Conservation (phyloP, 257 asterid genomes). For the Dorcoceras hygrometricum region DNA sequence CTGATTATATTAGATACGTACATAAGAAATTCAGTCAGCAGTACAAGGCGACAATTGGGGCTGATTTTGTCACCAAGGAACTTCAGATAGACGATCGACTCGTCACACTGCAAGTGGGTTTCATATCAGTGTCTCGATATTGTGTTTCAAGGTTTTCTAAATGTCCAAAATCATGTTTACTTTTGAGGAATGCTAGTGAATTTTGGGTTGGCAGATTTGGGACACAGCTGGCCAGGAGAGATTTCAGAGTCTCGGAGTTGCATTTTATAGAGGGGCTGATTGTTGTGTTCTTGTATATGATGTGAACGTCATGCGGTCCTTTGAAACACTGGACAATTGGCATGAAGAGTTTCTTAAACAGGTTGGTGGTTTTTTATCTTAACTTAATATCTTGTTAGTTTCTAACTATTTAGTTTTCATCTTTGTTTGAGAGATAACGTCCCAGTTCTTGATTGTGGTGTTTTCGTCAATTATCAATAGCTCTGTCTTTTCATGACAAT, state of each 20-base stretch:
- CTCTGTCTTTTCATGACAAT: not conserved
- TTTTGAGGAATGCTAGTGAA: constrained; percentile 13
- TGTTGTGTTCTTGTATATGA: constrained; percentile 93
- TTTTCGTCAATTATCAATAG: not conserved
- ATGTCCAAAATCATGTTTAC: not conserved
- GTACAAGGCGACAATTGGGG: constrained; percentile 98
- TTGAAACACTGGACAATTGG: constrained; percentile 93
- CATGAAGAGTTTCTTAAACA: constrained; percentile 96
- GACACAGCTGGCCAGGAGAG: constrained; percentile 99
- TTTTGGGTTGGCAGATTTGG: constrained; percentile 65
- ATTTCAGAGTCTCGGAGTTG: constrained; percentile 96
- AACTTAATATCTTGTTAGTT: constrained; percentile 8
- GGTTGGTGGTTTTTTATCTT: constrained; percentile 40
- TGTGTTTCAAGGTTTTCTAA: not conserved
- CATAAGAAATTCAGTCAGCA: constrained; percentile 95
- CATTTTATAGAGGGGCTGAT: constrained; percentile 96
- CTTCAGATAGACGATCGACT: constrained; percentile 86
- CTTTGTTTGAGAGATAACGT: not conserved
- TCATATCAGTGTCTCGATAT: constrained; percentile 11
- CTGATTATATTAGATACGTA: constrained; percentile 57
- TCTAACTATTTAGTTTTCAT: not conserved
- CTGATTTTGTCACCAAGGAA: constrained; percentile 97
- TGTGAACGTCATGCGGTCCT: constrained; percentile 86
- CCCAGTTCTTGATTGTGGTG: not conserved
- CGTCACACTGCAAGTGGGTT: constrained; percentile 90